phyloP scores from a whole-genome alignment of 208 protist genomes.

The Acanthamoeba culbertsoni region DNA sequence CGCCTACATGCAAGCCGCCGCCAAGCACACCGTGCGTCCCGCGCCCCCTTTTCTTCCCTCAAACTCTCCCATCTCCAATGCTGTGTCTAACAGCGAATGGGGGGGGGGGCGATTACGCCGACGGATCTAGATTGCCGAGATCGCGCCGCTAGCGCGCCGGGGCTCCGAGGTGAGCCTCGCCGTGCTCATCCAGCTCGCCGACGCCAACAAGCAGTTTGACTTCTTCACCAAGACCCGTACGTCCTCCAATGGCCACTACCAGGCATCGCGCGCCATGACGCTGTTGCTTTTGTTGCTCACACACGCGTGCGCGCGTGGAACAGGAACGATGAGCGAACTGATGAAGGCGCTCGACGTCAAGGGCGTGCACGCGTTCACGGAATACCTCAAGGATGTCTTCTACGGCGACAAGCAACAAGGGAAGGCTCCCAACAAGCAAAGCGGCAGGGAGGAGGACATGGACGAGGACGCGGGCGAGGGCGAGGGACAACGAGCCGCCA shows the following conservation, averaged over 20 bases:
- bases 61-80: neutral
- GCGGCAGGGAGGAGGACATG: neutral
- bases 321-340: conserved; percentile 10
- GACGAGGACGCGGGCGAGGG: neutral
- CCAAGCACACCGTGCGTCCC: neutral
- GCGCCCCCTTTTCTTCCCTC: neutral
- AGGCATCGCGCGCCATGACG: too few species aligned
- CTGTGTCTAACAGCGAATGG: neutral
- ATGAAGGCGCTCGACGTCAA: conserved; percentile 48
- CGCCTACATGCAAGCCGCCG: neutral
- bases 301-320: neutral
- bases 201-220: conserved; percentile 60
- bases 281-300: too few species aligned
- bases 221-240: conserved; percentile 62
- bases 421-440: neutral
- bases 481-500: neutral
- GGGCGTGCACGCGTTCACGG: conserved; percentile 41
- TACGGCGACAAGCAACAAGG: conserved; percentile 49
- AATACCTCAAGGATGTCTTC: conserved; percentile 54
- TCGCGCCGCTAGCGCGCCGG: neutral
- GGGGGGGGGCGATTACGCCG: too few species aligned
- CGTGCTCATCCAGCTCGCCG: conserved; percentile 39
- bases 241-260: too few species aligned
- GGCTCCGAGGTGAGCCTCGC: conserved; percentile 31
- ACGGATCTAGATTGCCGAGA: neutral